Percentiles rank a stretch among this genome's conserved stretches.
phyloP scores from a whole-genome alignment of 805 yeast genomes.

The Kluyveromyces nonfermentans region DNA sequence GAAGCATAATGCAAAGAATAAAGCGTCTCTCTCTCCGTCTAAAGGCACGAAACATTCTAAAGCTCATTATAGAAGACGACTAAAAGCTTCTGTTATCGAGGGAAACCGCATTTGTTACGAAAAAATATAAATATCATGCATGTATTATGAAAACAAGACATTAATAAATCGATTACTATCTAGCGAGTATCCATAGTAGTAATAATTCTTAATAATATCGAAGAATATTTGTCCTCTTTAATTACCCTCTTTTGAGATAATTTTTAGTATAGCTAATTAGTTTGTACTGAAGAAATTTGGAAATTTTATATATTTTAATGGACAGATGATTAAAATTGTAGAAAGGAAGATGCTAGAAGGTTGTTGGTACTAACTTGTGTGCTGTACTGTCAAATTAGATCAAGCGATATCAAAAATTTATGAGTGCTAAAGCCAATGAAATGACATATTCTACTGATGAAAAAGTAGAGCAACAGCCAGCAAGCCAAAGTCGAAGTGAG shows the following conservation, averaged over 20 bases:
- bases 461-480: neutral
- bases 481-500: neutral
- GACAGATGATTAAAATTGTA: no score
- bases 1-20: neutral
- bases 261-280: neutral
- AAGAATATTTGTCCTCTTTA: neutral
- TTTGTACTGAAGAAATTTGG: neutral
- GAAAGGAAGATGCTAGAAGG: no score
- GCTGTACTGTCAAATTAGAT: no score
- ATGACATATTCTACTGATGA: neutral
- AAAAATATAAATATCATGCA: conserved; percentile 7
- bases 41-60: conserved; percentile 6
- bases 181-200: neutral
- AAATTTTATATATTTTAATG: no score
- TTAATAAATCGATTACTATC: no score
- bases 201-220: neutral
- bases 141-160: neutral
- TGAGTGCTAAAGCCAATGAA: neutral
- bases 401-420: neutral
- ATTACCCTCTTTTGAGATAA: neutral
- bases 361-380: no score
- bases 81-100: conserved; percentile 17
- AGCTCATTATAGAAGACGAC: conserved; percentile 13
- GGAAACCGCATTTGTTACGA: conserved; percentile 22
- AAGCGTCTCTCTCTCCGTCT: neutral